Evolutionary conservation across 75 land plant species (phyloP), one percentile per base, ranked within the genome.

Genomic region (Sequoiadendron giganteum): DNA sequence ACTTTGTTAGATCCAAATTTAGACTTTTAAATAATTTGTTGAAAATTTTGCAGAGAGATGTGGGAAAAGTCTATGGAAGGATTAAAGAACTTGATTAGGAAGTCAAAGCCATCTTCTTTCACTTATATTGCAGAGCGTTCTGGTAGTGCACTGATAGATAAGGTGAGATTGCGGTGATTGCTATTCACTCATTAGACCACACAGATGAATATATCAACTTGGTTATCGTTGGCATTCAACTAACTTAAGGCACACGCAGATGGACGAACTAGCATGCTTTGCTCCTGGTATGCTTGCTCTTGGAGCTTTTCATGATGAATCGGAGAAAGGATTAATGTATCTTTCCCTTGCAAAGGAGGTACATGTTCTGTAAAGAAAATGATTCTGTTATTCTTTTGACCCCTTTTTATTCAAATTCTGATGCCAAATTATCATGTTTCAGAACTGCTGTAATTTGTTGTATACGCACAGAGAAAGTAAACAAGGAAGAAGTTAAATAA

Each of bases 51-150:
- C 88, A 98, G 99, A 87, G 95, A 98, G 86, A 98, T 98, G 99
- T 98, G 99, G 99, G 99, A 98, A 89, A 98, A 88, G 87, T 98
- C 99, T 65, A 98, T 98, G 99, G 93, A 94, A 88, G 99, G 99
- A 75, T 90, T 97, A 65, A 38, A 76, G 88, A 94, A 92, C 82
- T 92, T 98, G 90, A 89, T 97, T 80, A 56, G 88, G 65, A 98
- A 93, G 89, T 90, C 97, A 32, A 95, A 92, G 25, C 98, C 95
- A 18, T 95, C 99, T 68, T 90, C 94, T 79, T 97, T 89, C 88
- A 77, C 95, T 28, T 98, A 97, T 89, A 91, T 98, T 52, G 92
- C 97, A 85, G 99, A 98, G 91, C 96, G 95, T 52, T 91, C 87
- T 89, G 96, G 96, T n/a, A 88, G 80, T 86, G 88, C 92, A 48